These are phyloP conservation scores for Alternaria triticina DNA, from an alignment of 2,329 filamentous ascomycete genomes.

Conservation along the genomic window DNA sequence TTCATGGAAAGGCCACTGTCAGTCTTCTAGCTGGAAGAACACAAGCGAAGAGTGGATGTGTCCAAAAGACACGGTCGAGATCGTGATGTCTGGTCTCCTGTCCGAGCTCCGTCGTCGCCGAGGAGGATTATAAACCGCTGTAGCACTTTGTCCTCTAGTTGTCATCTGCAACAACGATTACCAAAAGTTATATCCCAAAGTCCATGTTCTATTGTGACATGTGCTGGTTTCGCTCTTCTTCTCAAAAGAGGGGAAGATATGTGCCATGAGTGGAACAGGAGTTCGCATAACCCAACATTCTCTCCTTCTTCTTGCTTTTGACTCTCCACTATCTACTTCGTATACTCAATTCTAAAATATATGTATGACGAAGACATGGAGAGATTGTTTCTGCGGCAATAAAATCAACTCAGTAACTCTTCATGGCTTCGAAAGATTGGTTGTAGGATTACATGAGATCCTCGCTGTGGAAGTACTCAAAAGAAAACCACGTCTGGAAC, in stretches of 20 bases:
- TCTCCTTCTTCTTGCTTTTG: background rate
- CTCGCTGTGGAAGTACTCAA: background rate
- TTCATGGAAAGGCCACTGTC: too few relatives aligned
- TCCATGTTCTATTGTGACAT: too few relatives aligned
- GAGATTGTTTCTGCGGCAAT: background rate
- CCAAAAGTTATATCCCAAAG: background rate
- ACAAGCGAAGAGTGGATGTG: too few relatives aligned
- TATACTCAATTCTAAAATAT: too few relatives aligned
- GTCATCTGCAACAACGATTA: background rate
- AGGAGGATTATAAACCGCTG: too few relatives aligned
- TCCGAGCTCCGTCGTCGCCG: too few relatives aligned
- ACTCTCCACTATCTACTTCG: background rate
- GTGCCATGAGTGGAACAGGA: background rate
- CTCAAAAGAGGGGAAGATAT: background rate
- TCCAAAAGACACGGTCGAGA: too few relatives aligned
- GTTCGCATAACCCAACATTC: background rate
- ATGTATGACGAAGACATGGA: too few relatives aligned
- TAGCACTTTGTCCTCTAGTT: too few relatives aligned
- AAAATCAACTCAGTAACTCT: rapidly evolving
- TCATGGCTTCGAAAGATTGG: background rate
- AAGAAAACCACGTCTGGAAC: background rate
- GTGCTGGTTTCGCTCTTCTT: background rate
- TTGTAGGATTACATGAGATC: background rate
- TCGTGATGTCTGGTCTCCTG: too few relatives aligned
- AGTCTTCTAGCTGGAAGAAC: too few relatives aligned